Evolutionary conservation across 257 asterid species (phyloP).

Genomic region (Asclepias syriaca): DNA sequence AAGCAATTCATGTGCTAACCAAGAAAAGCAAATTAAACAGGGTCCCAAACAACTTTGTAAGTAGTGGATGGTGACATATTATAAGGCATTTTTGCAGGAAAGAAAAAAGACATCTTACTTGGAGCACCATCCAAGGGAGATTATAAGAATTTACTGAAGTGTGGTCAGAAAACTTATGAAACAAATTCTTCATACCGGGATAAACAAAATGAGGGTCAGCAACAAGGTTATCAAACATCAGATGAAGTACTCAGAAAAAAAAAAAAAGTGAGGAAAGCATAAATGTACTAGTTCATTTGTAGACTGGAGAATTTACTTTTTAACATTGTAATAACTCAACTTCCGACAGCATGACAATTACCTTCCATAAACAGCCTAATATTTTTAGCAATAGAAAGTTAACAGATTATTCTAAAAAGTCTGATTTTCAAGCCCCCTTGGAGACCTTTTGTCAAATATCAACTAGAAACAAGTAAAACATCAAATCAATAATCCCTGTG

Average conservation of each 20-base stretch:
- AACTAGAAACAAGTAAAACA: not conserved
- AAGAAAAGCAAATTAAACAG: not conserved
- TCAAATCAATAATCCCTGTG: not conserved
- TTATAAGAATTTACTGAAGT: not conserved
- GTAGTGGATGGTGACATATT: not conserved
- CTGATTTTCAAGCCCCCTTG: not conserved
- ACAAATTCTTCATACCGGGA: not conserved
- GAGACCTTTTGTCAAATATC: not conserved
- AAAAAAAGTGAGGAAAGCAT: not conserved
- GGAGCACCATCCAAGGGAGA: not conserved
- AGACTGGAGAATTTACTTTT: not conserved
- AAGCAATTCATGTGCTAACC: conserved; percentile 3
- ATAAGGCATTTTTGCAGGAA: not conserved
- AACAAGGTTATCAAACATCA: not conserved
- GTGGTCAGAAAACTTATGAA: not conserved
- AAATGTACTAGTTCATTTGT: not conserved
- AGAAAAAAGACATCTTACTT: not conserved
- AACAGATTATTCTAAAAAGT: not conserved
- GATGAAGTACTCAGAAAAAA: not conserved
- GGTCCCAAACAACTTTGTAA: not conserved
- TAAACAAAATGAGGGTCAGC: not conserved
- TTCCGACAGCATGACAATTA: not conserved
- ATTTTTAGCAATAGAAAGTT: not conserved
- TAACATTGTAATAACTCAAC: not conserved
- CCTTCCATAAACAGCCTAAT: not conserved